phyloP scores from a whole-genome alignment of 371 early-diverging fungal genomes.

The Nematocida sp. region DNA sequence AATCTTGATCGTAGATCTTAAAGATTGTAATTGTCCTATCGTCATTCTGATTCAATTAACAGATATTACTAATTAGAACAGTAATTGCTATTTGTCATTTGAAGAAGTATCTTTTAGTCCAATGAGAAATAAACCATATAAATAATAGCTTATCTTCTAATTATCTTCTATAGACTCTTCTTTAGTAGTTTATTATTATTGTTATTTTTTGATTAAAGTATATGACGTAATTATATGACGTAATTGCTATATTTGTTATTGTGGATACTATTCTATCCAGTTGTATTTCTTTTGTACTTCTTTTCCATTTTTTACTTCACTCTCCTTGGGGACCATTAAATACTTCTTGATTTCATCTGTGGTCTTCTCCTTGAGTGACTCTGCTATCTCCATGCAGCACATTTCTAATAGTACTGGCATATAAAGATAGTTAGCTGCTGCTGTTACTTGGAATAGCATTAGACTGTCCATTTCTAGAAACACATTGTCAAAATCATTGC shows the following conservation, averaged over 20 bases:
- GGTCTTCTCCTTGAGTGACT: slow-evolving; percentile 45
- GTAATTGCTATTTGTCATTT: no score
- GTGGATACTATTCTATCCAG: slow-evolving; percentile 42
- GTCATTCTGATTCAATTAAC: no score
- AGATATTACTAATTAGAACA: no score
- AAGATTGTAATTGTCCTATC: no score
- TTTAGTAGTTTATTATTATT: no score
- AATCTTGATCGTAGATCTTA: no score
- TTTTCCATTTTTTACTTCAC: slow-evolving; percentile 23
- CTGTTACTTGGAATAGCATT: slow-evolving; percentile 21
- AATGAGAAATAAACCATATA: no score
- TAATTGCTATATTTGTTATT: neutral
- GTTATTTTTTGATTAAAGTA: no score
- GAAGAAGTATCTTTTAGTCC: no score
- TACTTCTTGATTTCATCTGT: slow-evolving; percentile 48
- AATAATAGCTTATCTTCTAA: no score
- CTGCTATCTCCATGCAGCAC: slow-evolving; percentile 59
- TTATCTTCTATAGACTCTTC: no score
- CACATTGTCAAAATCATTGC: slow-evolving; percentile 30
- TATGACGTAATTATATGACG: neutral
- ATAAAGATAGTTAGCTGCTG: slow-evolving; percentile 59
- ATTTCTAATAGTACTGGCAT: slow-evolving; percentile 60
- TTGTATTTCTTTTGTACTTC: slow-evolving; percentile 52
- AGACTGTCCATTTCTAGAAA: slow-evolving; percentile 50
- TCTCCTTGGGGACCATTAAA: slow-evolving; percentile 17